Evolutionary conservation across 2,329 filamentous ascomycete genomes (phyloP).

Genomic region (Myrmaecium sp.): DNA sequence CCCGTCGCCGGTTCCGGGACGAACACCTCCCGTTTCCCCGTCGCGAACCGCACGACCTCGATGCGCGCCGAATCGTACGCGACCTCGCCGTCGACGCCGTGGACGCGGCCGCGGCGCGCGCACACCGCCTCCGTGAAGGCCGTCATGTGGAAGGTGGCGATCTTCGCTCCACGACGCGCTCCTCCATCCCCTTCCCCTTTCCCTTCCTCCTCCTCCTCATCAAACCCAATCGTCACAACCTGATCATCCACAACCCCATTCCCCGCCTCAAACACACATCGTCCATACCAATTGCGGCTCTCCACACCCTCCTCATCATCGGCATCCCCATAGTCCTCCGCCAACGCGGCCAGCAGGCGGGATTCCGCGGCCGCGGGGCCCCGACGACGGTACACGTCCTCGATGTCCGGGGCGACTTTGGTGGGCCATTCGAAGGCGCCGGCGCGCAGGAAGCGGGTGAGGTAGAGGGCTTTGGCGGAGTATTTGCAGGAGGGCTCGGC

Average conservation of each 20-base stretch:
- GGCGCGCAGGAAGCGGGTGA: slow-evolving; percentile 47
- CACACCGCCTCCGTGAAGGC: slow-evolving; percentile 79
- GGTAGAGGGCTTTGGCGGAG: slow-evolving; percentile 70
- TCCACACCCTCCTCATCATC: slow-evolving; percentile 31
- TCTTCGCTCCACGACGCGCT: slow-evolving; percentile 65
- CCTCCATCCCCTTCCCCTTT: slow-evolving; percentile 16
- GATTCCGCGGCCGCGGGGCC: slow-evolving; percentile 33
- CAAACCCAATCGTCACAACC: slow-evolving; percentile 74
- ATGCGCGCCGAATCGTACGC: slow-evolving; percentile 69
- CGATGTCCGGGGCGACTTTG: slow-evolving; percentile 79
- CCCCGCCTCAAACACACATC: slow-evolving; percentile 87
- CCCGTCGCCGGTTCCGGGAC: slow-evolving; percentile 43
- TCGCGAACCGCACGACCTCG: slow-evolving; percentile 54
- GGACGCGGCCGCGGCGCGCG: slow-evolving; percentile 67
- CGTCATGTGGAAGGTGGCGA: slow-evolving; percentile 84
- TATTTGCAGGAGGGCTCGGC: slow-evolving; percentile 64
- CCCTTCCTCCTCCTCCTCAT: slow-evolving; percentile 38
- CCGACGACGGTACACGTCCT: slow-evolving; percentile 42
- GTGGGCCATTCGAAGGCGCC: slow-evolving; percentile 68
- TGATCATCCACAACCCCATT: slow-evolving; percentile 94
- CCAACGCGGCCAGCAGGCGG: slow-evolving; percentile 30
- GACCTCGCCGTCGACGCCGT: slow-evolving; percentile 75
- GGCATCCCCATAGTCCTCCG: slow-evolving; percentile 42
- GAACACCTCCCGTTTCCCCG: slow-evolving; percentile 36
- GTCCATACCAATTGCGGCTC: slow-evolving; percentile 55